Evolutionary conservation across 2,329 filamentous ascomycete genomes (phyloP).

Genomic region (Clarireedia hainanense): DNA sequence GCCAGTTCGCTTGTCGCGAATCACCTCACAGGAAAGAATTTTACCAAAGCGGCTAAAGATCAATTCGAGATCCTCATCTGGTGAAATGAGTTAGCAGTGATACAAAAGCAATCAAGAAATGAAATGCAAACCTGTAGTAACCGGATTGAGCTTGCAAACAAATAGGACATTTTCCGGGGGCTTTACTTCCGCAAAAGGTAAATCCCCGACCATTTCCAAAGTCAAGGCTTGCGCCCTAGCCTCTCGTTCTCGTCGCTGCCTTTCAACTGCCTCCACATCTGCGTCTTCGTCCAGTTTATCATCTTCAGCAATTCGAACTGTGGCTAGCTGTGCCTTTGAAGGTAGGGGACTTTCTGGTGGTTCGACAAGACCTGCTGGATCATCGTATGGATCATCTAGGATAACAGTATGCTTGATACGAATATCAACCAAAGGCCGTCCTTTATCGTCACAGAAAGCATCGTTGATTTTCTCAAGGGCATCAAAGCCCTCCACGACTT

Average conservation of each 20-base stretch:
- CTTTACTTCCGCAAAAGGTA: conserved; percentile 95
- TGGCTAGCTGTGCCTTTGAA: conserved; percentile 77
- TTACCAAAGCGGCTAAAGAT: conserved; percentile 97
- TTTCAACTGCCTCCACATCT: conserved; percentile 74
- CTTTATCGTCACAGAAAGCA: conserved; percentile 78
- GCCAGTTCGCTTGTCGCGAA: conserved; percentile 85
- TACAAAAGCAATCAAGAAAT: background rate
- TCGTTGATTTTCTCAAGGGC: conserved; percentile 87
- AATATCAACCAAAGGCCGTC: conserved; percentile 86
- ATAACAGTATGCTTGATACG: conserved; percentile 88
- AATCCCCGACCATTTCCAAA: conserved; percentile 93
- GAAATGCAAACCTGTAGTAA: conserved; percentile 57
- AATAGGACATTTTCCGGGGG: conserved; percentile 96
- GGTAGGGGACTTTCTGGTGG: conserved; percentile 75
- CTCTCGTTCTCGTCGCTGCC: conserved; percentile 75
- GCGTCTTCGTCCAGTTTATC: conserved; percentile 67
- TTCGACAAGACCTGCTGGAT: conserved; percentile 68
- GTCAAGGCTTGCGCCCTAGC: conserved; percentile 90
- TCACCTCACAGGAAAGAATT: conserved; percentile 92
- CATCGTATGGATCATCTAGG: conserved; percentile 85
- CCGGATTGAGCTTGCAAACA: conserved; percentile 96
- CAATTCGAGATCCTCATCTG: conserved; percentile 83
- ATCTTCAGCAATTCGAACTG: conserved; percentile 85
- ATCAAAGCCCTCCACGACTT: conserved; percentile 94
- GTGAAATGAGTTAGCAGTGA: conserved; percentile 8